phyloP scores from a whole-genome alignment of 306 rosid species.

The Notholithocarpus densiflorus region DNA sequence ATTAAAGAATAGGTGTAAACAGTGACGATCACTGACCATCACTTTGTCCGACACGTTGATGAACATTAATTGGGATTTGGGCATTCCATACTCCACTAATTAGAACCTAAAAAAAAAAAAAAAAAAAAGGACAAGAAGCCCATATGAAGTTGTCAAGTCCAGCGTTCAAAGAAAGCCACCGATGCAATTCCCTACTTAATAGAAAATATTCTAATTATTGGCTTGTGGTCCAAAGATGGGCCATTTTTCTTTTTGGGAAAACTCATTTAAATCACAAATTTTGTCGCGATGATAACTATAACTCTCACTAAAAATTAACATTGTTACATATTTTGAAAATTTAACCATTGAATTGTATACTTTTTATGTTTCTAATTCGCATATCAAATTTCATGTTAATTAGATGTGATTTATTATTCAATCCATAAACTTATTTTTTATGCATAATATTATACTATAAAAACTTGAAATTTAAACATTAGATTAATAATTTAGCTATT shows the following conservation, averaged over 20 bases:
- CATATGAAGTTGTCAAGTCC: background rate
- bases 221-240: background rate
- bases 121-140: background rate
- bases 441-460: too few species aligned
- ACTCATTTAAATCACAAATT: too few species aligned
- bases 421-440: too few species aligned
- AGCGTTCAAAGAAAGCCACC: background rate
- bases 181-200: background rate
- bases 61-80: background rate
- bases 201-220: background rate
- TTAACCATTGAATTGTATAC: rapidly evolving
- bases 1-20: background rate
- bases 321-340: too few species aligned
- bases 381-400: too few species aligned
- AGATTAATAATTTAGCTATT: too few species aligned
- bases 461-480: too few species aligned
- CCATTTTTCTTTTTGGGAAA: background rate
- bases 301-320: too few species aligned
- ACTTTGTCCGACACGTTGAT: background rate
- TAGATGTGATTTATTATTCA: too few species aligned
- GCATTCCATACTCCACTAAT: background rate
- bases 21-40: background rate
- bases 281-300: rapidly evolving
- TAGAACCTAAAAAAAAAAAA: background rate
- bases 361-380: rapidly evolving